Base-by-base conservation (phyloP, 2,329 filamentous ascomycete species). In the Pseudogymnoascus sp. region DNA sequence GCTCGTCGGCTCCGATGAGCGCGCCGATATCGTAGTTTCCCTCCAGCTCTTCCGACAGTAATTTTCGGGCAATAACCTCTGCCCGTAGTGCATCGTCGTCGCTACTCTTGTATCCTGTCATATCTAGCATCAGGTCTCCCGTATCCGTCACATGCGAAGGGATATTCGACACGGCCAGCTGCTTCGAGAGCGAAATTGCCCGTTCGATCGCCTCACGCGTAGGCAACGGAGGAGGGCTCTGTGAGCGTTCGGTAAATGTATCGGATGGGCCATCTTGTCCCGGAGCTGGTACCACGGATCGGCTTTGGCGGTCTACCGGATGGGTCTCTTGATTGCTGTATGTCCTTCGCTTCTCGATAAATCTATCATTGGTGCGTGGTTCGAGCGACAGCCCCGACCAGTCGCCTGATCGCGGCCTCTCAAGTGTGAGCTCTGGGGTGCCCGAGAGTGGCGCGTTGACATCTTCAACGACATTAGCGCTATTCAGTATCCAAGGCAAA, bases 1-100 rank as follows among this genome's bases (percentile, higher is more conserved):
- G 86, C 71, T 96, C 92, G 72, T 99, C 94, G 49, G 94, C 93
- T 11, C 92, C 94, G 69, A 99, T 96, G 30, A 99, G 81, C 1
- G 93, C 89, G 5, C 94, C 94, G 69, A 99, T 96, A 72, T 99
- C 94, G 74, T 97, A 97, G 72, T 93, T 92, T 22, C 92, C 94
- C 70, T 96, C 90, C 12, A 97, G 78, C 75, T 97, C 93, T 72
- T 99, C 92, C 0, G 92, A 88, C 11, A 99, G 82, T 60, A 99
- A 91, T 73, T 93, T 94, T 22, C 94, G 85, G 4, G 94, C 94
- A 65, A 97, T 83, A n/a, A 96, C 86, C 75, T 99, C 94, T 16
- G 94, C 93, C 55, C 91, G 86, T 61, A 97, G 81, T 5, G 93
- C 90, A 68, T 97, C 92, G 69, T 96, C 91, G 68, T 97, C 93